Percentiles rank a stretch among this genome's conserved stretches.
Evolutionary conservation across 2,329 filamentous ascomycete genomes (phyloP).

Genomic region (Penicillium sp.): DNA sequence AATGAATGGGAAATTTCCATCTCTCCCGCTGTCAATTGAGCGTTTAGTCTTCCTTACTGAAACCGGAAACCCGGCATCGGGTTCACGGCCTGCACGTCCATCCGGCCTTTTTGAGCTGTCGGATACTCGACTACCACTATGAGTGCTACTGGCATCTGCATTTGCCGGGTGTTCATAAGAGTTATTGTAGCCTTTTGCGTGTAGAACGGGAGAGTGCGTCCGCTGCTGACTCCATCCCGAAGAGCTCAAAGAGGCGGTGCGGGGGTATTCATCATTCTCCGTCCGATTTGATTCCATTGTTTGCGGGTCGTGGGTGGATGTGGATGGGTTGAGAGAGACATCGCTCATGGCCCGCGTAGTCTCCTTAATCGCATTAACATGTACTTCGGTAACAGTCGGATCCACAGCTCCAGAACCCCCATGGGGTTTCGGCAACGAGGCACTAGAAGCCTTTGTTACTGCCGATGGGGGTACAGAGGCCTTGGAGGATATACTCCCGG

Average conservation of each 20-base stretch:
- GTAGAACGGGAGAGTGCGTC: constrained; percentile 41
- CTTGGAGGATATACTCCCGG: constrained; percentile 49
- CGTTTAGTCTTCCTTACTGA: constrained; percentile 31
- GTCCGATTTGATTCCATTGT: constrained; percentile 34
- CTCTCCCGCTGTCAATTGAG: constrained; percentile 30
- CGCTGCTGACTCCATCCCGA: constrained; percentile 35
- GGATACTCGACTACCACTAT: constrained; percentile 24
- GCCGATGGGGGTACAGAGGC: constrained; percentile 44
- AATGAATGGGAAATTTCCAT: constrained; percentile 19
- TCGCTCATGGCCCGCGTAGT: constrained; percentile 34
- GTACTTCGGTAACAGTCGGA: constrained; percentile 52
- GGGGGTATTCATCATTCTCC: constrained; percentile 37
- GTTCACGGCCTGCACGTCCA: constrained; percentile 35
- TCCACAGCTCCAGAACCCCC: constrained; percentile 45
- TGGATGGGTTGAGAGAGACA: constrained; percentile 37
- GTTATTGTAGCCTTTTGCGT: constrained; percentile 35
- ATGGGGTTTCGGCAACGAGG: constrained; percentile 41
- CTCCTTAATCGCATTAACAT: constrained; percentile 45
- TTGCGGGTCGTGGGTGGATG: constrained; percentile 36
- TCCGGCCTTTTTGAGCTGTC: constrained; percentile 35
- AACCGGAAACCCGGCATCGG: constrained; percentile 31
- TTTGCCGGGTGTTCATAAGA: constrained; percentile 31
- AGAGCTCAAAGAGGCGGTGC: constrained; percentile 36
- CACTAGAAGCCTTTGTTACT: constrained; percentile 43
- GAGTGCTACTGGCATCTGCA: constrained; percentile 29